phyloP scores from a whole-genome alignment of 1,284 basidiomycete species.

The Moesziomyces antarcticus region DNA sequence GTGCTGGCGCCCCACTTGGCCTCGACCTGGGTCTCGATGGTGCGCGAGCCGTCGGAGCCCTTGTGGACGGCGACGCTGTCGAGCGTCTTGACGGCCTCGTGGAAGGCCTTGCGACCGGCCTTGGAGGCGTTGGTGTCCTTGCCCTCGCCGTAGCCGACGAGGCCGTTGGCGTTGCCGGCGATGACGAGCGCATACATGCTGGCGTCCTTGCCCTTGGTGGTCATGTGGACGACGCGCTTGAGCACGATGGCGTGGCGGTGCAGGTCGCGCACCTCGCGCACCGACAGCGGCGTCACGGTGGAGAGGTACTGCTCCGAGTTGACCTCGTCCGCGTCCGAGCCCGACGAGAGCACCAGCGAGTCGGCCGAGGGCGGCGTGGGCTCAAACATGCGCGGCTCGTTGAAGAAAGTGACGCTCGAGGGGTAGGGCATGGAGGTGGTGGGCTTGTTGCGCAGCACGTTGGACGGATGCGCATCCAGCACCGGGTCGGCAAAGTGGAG shows the following conservation, averaged over 20 bases:
- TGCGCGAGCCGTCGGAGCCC: slow-evolving; percentile 71
- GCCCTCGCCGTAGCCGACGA: slow-evolving; percentile 90
- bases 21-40: slow-evolving; percentile 84
- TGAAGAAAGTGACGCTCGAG: slow-evolving; percentile 54
- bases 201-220: slow-evolving; percentile 83
- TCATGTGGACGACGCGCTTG: slow-evolving; percentile 79
- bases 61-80: slow-evolving; percentile 76
- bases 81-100: slow-evolving; percentile 83
- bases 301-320: slow-evolving; percentile 59
- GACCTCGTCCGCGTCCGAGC: slow-evolving; percentile 55
- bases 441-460: slow-evolving; percentile 37
- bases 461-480: slow-evolving; percentile 61
- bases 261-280: slow-evolving; percentile 56
- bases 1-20: slow-evolving; percentile 87
- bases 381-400: slow-evolving; percentile 57
- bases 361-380: slow-evolving; percentile 54
- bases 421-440: slow-evolving; percentile 39
- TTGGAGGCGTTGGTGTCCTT: slow-evolving; percentile 76
- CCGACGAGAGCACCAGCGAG: slow-evolving; percentile 51
- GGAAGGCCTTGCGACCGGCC: slow-evolving; percentile 77
- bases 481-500: slow-evolving; percentile 64
- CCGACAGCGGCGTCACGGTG: slow-evolving; percentile 61
- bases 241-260: slow-evolving; percentile 63
- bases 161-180: slow-evolving; percentile 83
- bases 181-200: slow-evolving; percentile 78